A percentile compares a stretch with the other conserved stretches of the same genome.
Conservation (phyloP, 345 rosid genomes). For the Arabis hirsuta region DNA sequence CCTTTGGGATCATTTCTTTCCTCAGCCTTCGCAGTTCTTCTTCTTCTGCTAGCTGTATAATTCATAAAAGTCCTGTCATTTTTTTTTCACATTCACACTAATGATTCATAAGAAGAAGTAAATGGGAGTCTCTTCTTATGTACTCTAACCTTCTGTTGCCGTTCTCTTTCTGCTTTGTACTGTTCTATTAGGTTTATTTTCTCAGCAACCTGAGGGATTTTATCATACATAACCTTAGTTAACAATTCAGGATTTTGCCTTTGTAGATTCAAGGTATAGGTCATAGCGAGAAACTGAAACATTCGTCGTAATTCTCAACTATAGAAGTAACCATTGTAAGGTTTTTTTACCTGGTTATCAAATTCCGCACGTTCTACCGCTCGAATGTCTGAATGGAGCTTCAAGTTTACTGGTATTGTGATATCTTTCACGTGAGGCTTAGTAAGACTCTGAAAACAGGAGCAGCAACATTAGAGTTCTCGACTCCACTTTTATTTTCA, state of each 20-base stretch:
- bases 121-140: neutral
- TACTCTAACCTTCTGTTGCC: constrained; percentile 65
- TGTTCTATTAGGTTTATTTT: constrained; percentile 70
- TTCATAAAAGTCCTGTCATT: neutral
- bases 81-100: neutral
- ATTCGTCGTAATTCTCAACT: neutral
- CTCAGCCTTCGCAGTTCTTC: constrained; percentile 79
- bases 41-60: constrained; percentile 71
- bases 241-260: neutral
- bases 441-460: constrained; percentile 57
- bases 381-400: constrained; percentile 75
- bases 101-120: neutral
- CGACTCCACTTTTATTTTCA: neutral
- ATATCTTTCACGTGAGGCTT: constrained; percentile 78
- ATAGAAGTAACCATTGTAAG: neutral
- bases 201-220: constrained; percentile 64
- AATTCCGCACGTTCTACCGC: constrained; percentile 91
- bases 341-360: constrained; percentile 68
- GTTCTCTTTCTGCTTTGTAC: constrained; percentile 83
- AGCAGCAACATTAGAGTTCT: constrained; percentile 4
- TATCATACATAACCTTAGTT: neutral
- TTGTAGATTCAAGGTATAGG: neutral
- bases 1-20: constrained; percentile 81
- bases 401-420: constrained; percentile 71
- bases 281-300: constrained; percentile 16